phyloP scores from a whole-genome alignment of 2,329 filamentous ascomycete species.

The Fusarium nodosum region DNA sequence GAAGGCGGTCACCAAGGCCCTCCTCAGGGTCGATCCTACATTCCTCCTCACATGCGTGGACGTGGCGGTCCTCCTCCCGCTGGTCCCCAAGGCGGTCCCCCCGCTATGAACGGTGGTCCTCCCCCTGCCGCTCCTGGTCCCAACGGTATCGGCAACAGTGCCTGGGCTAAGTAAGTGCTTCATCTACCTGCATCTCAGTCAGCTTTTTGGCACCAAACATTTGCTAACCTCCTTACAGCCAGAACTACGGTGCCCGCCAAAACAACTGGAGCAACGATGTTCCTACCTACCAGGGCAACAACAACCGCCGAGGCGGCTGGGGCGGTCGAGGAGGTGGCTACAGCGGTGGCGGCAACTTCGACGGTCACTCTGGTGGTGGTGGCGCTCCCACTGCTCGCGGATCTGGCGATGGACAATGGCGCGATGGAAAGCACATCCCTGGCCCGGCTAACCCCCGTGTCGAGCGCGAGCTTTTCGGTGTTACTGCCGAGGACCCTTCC shows the following conservation, averaged over 20 bases:
- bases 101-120: slow-evolving; percentile 35
- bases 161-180: slow-evolving; percentile 71
- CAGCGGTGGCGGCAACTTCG: slow-evolving; percentile 55
- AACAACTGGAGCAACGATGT: slow-evolving; percentile 54
- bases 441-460: slow-evolving; percentile 89
- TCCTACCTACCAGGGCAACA: slow-evolving; percentile 49
- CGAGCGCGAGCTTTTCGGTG: slow-evolving; percentile 96
- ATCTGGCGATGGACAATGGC: slow-evolving; percentile 96
- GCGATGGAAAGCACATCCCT: slow-evolving; percentile 94
- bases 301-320: slow-evolving; percentile 54
- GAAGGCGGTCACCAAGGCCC: slow-evolving; percentile 52
- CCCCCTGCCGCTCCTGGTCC: slow-evolving; percentile 47
- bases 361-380: slow-evolving; percentile 80
- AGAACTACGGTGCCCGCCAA: slow-evolving; percentile 54
- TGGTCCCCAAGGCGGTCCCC: slow-evolving; percentile 36
- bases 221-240: slow-evolving; percentile 44
- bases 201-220: background rate
- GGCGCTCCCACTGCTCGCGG: slow-evolving; percentile 74
- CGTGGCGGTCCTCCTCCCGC: slow-evolving; percentile 50
- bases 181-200: background rate
- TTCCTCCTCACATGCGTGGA: slow-evolving; percentile 83
- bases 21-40: slow-evolving; percentile 74
- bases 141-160: slow-evolving; percentile 72
- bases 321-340: slow-evolving; percentile 57
- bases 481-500: slow-evolving; percentile 87